phyloP scores from a whole-genome alignment of 768 basidiomycete genomes.

The Collybiopsis confluens region DNA sequence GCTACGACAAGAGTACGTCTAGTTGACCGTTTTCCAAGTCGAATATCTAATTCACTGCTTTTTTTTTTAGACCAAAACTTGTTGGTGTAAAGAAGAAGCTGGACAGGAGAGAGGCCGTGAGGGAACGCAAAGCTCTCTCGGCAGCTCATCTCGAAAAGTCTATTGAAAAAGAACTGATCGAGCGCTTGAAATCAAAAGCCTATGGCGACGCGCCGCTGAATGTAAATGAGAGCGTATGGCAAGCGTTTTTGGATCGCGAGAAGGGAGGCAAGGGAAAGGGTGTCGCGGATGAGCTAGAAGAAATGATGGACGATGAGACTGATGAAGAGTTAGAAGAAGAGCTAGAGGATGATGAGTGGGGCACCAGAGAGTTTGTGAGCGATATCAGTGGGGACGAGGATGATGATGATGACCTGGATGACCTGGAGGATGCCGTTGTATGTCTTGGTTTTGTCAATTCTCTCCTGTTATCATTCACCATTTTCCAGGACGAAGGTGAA shows the following conservation, averaged over 20 bases:
- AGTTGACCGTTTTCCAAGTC: background rate
- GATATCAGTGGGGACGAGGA: slow-evolving; percentile 70
- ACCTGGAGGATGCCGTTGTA: slow-evolving; percentile 67
- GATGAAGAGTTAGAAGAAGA: slow-evolving; percentile 48
- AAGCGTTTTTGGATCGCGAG: slow-evolving; percentile 83
- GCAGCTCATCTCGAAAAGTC: slow-evolving; percentile 93
- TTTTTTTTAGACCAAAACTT: slow-evolving; percentile 69
- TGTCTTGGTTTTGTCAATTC: slow-evolving; percentile 21
- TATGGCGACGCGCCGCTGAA: slow-evolving; percentile 97
- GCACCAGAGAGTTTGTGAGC: slow-evolving; percentile 70
- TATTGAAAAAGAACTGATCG: slow-evolving; percentile 94
- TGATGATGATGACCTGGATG: slow-evolving; percentile 55
- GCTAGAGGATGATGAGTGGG: slow-evolving; percentile 52
- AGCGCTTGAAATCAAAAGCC: slow-evolving; percentile 92
- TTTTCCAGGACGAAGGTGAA: slow-evolving; percentile 34
- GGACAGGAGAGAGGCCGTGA: slow-evolving; percentile 85
- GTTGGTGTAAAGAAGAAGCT: slow-evolving; percentile 97
- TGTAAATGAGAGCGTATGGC: slow-evolving; percentile 97
- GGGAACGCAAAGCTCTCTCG: slow-evolving; percentile 93
- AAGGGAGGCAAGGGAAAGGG: slow-evolving; percentile 40
- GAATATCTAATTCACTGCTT: background rate
- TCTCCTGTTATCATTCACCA: background rate
- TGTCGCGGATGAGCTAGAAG: slow-evolving; percentile 41
- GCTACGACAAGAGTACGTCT: slow-evolving; percentile 75
- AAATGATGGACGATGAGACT: slow-evolving; percentile 53